Evolutionary conservation across 495 filamentous ascomycete genomes (phyloP).

Genomic region (Chaetomium cochliodes): DNA sequence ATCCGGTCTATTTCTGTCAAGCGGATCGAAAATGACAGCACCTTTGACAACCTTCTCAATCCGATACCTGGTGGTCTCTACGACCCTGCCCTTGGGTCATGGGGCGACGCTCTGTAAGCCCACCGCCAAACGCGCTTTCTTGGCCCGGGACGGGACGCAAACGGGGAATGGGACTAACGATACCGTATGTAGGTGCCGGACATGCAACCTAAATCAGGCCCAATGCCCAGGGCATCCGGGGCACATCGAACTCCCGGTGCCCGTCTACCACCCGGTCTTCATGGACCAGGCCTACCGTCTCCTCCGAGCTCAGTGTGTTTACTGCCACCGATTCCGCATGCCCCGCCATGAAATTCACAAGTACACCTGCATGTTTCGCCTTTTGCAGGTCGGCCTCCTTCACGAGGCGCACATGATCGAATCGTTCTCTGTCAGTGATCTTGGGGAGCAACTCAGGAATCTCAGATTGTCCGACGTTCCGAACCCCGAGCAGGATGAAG

Average conservation of each 20-base stretch:
- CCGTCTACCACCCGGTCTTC: slow-evolving; percentile 90
- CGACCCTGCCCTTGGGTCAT: slow-evolving; percentile 89
- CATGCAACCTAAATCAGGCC: slow-evolving; percentile 74
- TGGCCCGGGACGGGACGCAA: background rate
- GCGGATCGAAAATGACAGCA: slow-evolving; percentile 82
- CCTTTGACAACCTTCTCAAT: slow-evolving; percentile 84
- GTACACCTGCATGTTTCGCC: slow-evolving; percentile 78
- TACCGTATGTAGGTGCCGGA: slow-evolving; percentile 66
- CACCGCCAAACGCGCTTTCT: background rate
- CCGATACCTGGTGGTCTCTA: slow-evolving; percentile 87
- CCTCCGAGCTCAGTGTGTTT: slow-evolving; percentile 80
- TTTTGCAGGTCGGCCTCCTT: slow-evolving; percentile 82
- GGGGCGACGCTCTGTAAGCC: slow-evolving; percentile 74
- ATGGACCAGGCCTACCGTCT: slow-evolving; percentile 86
- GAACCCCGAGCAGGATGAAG: slow-evolving; percentile 27
- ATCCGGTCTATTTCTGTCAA: slow-evolving; percentile 88
- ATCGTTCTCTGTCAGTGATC: slow-evolving; percentile 53
- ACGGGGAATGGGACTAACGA: slow-evolving; percentile 10
- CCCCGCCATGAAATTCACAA: slow-evolving; percentile 68
- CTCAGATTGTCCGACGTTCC: slow-evolving; percentile 31
- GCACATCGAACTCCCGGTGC: slow-evolving; percentile 90
- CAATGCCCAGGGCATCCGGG: slow-evolving; percentile 90
- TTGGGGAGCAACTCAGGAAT: slow-evolving; percentile 28
- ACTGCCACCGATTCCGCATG: slow-evolving; percentile 81
- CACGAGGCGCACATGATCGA: slow-evolving; percentile 68